These are phyloP conservation scores for Stylonectria norvegica DNA, from an alignment of 2,329 filamentous ascomycete species.

Conservation along the genomic window DNA sequence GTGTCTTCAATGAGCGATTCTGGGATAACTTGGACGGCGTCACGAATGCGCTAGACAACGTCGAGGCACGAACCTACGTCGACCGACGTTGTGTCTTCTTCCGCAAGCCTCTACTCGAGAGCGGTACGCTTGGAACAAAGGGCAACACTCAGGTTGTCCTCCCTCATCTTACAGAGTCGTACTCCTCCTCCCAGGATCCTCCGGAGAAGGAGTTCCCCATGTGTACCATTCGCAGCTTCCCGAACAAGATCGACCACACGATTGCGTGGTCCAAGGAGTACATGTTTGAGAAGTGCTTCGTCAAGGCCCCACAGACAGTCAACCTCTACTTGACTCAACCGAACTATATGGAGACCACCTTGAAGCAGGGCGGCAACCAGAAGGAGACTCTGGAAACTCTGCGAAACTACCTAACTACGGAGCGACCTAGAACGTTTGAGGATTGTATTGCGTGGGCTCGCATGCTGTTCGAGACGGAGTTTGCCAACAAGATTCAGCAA, in stretches of 20 bases:
- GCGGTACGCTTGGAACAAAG: conserved; percentile 96
- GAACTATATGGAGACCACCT: conserved; percentile 79
- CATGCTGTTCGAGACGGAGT: conserved; percentile 91
- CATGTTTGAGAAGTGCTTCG: conserved; percentile 89
- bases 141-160: conserved; percentile 97
- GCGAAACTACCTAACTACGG: conserved; percentile 83
- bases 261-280: conserved; percentile 94
- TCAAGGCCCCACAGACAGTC: conserved; percentile 88
- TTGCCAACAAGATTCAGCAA: conserved; percentile 94
- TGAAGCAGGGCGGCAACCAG: conserved; percentile 93
- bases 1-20: conserved; percentile 91
- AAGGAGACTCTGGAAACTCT: conserved; percentile 90
- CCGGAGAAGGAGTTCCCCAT: conserved; percentile 99
- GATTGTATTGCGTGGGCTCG: conserved; percentile 97
- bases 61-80: conserved; percentile 94
- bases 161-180: conserved; percentile 89
- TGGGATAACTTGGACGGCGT: conserved; percentile 86
- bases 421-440: conserved; percentile 88
- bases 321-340: conserved; percentile 91
- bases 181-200: conserved; percentile 91
- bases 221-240: conserved; percentile 96
- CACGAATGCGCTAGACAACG: conserved; percentile 96
- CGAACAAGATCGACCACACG: conserved; percentile 97
- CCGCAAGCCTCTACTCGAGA: conserved; percentile 93
- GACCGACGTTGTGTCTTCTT: conserved; percentile 97